phyloP scores from a whole-genome alignment of 768 basidiomycete species.

The Mycena haematopus region DNA sequence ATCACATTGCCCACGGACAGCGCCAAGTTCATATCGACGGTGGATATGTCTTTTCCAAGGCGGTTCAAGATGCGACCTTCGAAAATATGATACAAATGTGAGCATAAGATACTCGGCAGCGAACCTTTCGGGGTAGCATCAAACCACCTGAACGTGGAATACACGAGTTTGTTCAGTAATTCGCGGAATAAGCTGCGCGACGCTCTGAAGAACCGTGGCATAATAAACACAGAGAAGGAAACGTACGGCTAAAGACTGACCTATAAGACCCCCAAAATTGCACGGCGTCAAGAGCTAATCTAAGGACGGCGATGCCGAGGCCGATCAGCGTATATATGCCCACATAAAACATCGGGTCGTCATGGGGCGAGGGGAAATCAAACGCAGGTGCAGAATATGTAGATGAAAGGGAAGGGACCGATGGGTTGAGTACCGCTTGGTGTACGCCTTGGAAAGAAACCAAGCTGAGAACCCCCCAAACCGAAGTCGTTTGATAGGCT shows the following conservation, averaged over 20 bases:
- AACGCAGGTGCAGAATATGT: background rate
- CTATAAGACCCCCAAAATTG: background rate
- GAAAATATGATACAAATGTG: background rate
- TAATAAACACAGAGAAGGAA: background rate
- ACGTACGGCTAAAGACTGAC: background rate
- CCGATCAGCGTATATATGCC: slow-evolving; percentile 69
- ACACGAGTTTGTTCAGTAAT: background rate
- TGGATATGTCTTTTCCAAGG: background rate
- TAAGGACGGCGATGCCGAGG: slow-evolving; percentile 40
- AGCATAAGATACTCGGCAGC: background rate
- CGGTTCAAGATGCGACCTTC: slow-evolving; percentile 2
- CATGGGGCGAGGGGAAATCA: slow-evolving; percentile 38
- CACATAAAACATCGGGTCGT: slow-evolving; percentile 58
- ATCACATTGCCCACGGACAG: background rate
- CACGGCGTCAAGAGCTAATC: slow-evolving; percentile 63
- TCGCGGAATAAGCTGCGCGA: background rate
- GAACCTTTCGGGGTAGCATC: slow-evolving; percentile 1
- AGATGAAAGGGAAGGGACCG: background rate
- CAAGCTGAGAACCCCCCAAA: slow-evolving; percentile 24
- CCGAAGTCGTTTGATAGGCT: slow-evolving; percentile 7
- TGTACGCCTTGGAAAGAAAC: slow-evolving; percentile 26
- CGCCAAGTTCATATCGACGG: background rate
- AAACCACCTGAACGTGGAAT: slow-evolving; percentile 1
- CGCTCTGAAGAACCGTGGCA: background rate
- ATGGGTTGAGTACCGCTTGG: background rate